phyloP scores from a whole-genome alignment of 2,329 filamentous ascomycete species.

The Grosmannia penicillata region DNA sequence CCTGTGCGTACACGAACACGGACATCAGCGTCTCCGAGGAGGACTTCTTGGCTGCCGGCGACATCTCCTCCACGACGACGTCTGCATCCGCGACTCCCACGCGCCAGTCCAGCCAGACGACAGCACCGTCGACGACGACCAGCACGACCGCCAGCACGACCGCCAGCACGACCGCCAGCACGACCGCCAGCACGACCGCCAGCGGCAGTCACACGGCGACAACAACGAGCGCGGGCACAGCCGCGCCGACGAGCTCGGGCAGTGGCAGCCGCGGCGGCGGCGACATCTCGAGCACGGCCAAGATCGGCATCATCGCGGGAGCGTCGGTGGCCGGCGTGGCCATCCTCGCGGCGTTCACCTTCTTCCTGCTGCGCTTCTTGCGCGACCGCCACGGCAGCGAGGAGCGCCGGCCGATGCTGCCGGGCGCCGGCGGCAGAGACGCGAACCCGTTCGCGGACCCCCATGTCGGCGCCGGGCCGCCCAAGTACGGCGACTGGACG shows the following conservation, averaged over 20 bases:
- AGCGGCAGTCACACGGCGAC: constrained; percentile 11
- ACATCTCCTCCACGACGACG: constrained; percentile 6
- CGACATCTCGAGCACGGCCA: constrained; percentile 13
- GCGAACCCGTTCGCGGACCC: no score
- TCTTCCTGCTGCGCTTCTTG: constrained; percentile 13
- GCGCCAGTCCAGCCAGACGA: no score
- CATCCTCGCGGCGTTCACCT: constrained; percentile 9
- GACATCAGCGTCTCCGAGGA: constrained; percentile 25
- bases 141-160: constrained; percentile 2
- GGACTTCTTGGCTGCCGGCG: constrained; percentile 23
- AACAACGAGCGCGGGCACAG: constrained; percentile 6
- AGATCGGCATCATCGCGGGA: constrained; percentile 14
- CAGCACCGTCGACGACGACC: constrained; percentile 4
- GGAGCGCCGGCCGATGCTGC: constrained; percentile 17
- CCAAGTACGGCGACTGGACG: no score
- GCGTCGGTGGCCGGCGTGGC: constrained; percentile 10
- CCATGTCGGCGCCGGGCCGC: no score
- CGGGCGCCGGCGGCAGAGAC: constrained; percentile 13
- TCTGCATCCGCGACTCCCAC: constrained; percentile 7
- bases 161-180: constrained; percentile 5
- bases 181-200: constrained; percentile 10
- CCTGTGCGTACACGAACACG: constrained; percentile 29
- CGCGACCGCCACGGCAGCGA: constrained; percentile 11
- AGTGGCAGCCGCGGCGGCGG: constrained; percentile 1
- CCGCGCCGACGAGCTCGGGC: constrained; percentile 5